Evolutionary conservation across 2,329 filamentous ascomycete genomes (phyloP).

Genomic region (Colletotrichum tropicicola): DNA sequence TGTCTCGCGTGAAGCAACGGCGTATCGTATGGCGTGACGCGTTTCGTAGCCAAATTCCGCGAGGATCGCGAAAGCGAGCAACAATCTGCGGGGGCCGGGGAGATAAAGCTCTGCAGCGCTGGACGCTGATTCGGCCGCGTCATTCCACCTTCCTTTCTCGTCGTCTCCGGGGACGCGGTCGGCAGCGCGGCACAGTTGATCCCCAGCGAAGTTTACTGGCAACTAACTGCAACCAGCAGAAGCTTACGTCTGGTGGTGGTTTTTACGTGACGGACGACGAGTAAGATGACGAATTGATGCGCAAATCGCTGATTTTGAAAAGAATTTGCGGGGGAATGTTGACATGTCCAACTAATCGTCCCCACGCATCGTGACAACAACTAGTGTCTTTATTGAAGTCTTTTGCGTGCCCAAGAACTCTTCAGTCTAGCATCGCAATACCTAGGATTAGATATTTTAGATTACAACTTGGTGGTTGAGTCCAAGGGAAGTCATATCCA

Average conservation of each 20-base stretch:
- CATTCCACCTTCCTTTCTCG: constrained; percentile 21
- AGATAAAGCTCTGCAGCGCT: neutral
- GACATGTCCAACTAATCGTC: no score
- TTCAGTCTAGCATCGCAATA: no score
- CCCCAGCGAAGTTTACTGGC: neutral
- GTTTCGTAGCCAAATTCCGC: neutral
- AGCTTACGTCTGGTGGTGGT: neutral
- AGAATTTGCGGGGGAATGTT: no score
- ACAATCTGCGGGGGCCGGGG: neutral
- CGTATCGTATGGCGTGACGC: constrained; percentile 8
- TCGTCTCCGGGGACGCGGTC: neutral
- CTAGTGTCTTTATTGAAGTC: no score
- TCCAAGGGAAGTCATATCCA: no score
- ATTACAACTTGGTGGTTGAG: no score
- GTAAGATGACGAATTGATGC: neutral
- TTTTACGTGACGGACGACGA: neutral
- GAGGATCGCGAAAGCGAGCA: neutral
- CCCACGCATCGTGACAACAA: no score
- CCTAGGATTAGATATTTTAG: no score
- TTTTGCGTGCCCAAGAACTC: no score
- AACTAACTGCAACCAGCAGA: neutral
- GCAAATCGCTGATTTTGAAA: no score
- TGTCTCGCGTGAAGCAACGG: no score
- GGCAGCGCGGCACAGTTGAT: neutral
- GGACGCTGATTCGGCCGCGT: neutral